Evolutionary conservation across 495 filamentous ascomycete species (phyloP).

Genomic region (Daldinia concentrica): DNA sequence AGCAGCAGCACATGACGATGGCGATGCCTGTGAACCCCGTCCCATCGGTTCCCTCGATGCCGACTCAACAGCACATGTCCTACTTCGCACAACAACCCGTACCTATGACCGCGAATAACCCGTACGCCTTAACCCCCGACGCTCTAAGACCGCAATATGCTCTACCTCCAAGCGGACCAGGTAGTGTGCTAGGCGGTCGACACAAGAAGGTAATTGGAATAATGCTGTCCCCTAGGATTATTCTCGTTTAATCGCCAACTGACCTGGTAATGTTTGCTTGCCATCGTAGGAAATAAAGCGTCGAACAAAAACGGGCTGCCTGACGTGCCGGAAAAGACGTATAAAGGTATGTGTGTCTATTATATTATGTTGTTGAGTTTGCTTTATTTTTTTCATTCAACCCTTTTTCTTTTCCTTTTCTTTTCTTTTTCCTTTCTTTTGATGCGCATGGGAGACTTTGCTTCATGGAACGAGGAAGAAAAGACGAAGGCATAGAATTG

Average conservation of each 20-base stretch:
- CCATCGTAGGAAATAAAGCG: constrained; percentile 85
- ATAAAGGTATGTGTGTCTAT: constrained; percentile 99
- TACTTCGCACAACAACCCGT: constrained; percentile 51
- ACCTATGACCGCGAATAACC: constrained; percentile 52
- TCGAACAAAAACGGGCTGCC: constrained; percentile 95
- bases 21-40: constrained; percentile 46
- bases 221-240: constrained; percentile 18
- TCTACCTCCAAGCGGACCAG: constrained; percentile 65
- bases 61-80: constrained; percentile 48
- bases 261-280: constrained; percentile 38
- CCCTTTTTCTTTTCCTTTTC: not conserved
- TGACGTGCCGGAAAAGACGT: constrained; percentile 95
- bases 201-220: constrained; percentile 79
- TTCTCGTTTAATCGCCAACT: constrained; percentile 36
- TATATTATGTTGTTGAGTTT: constrained; percentile 23
- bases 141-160: constrained; percentile 48
- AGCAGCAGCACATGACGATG: constrained; percentile 53
- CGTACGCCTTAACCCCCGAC: constrained; percentile 58
- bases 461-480: not conserved
- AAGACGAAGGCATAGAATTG: not conserved
- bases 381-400: no score
- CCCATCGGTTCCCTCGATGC: constrained; percentile 43
- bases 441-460: not conserved
- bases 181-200: constrained; percentile 75
- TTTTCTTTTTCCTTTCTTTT: not conserved